These are phyloP conservation scores for Cynanchum wilfordii DNA, from an alignment of 257 asterid species.

Conservation along the genomic window DNA sequence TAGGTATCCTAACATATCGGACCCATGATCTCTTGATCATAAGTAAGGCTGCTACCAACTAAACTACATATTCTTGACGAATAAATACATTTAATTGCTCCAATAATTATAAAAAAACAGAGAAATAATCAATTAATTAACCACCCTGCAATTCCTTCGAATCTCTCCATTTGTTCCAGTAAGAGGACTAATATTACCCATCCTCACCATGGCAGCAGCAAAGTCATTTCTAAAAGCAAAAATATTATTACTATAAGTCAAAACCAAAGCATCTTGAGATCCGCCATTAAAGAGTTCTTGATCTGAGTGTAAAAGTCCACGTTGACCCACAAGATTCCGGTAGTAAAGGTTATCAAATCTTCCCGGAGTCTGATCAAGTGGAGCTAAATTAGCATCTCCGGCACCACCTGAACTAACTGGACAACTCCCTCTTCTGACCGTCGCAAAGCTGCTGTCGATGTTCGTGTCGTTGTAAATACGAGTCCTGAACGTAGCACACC, in stretches of 20 bases:
- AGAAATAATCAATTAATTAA: constrained; percentile 15
- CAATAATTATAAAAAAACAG: too few species aligned
- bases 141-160: constrained; percentile 47
- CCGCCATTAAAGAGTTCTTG: constrained; percentile 67
- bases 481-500: constrained; percentile 40
- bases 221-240: constrained; percentile 37
- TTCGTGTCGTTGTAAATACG: constrained; percentile 59
- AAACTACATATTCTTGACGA: too few species aligned
- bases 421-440: constrained; percentile 41
- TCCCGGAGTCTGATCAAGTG: constrained; percentile 38
- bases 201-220: constrained; percentile 49
- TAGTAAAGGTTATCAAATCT: constrained; percentile 48
- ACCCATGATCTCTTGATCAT: too few species aligned
- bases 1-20: too few species aligned
- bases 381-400: constrained; percentile 38
- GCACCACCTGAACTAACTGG: constrained; percentile 46
- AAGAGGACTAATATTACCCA: constrained; percentile 65
- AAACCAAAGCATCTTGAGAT: constrained; percentile 45
- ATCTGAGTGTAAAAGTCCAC: constrained; percentile 63
- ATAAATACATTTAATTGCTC: too few species aligned
- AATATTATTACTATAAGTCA: constrained; percentile 25
- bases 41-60: too few species aligned
- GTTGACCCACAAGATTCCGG: constrained; percentile 29
- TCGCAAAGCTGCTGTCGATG: constrained; percentile 43
- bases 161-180: constrained; percentile 56